Evolutionary conservation across 805 yeast species (phyloP).

Genomic region (Cyberlindnera lachancei): DNA sequence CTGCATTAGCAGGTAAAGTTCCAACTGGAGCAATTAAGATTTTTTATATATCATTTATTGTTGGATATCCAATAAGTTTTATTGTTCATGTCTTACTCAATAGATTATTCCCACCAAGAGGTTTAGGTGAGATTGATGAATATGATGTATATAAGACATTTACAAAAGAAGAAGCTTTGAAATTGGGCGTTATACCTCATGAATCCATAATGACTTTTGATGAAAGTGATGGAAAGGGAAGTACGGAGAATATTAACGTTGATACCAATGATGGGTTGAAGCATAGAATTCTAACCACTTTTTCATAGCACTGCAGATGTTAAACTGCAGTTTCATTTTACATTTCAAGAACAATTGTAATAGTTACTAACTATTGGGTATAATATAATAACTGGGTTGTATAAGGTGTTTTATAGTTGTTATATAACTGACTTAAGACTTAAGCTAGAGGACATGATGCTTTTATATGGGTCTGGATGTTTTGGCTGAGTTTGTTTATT

Average conservation of each 20-base stretch:
- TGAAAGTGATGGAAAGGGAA: not conserved
- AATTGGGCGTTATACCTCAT: slow-evolving; percentile 25
- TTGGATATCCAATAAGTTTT: slow-evolving; percentile 21
- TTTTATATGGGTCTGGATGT: too few relatives aligned
- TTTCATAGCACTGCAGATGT: too few relatives aligned
- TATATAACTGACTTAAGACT: too few relatives aligned
- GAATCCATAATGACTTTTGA: slow-evolving; percentile 3
- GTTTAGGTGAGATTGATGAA: slow-evolving; percentile 25
- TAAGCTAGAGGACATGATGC: too few relatives aligned
- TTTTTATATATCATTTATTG: slow-evolving; percentile 20
- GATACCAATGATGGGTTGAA: slow-evolving; percentile 5
- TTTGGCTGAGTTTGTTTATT: too few relatives aligned
- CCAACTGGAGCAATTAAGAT: slow-evolving; percentile 22
- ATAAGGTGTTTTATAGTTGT: too few relatives aligned
- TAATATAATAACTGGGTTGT: too few relatives aligned
- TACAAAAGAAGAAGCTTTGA: slow-evolving; percentile 26
- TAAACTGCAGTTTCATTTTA: too few relatives aligned
- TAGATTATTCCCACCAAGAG: slow-evolving; percentile 23
- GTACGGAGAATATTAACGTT: not conserved
- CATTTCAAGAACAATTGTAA: too few relatives aligned
- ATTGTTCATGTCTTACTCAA: slow-evolving; percentile 17
- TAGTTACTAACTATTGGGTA: too few relatives aligned
- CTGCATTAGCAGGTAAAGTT: slow-evolving; percentile 20
- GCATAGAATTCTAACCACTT: slow-evolving; percentile 2
- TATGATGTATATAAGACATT: slow-evolving; percentile 29